A percentile compares a stretch with the other conserved stretches of the same genome.
Conservation (phyloP, 2,329 filamentous ascomycete genomes). For the Mariannaea elegans region DNA sequence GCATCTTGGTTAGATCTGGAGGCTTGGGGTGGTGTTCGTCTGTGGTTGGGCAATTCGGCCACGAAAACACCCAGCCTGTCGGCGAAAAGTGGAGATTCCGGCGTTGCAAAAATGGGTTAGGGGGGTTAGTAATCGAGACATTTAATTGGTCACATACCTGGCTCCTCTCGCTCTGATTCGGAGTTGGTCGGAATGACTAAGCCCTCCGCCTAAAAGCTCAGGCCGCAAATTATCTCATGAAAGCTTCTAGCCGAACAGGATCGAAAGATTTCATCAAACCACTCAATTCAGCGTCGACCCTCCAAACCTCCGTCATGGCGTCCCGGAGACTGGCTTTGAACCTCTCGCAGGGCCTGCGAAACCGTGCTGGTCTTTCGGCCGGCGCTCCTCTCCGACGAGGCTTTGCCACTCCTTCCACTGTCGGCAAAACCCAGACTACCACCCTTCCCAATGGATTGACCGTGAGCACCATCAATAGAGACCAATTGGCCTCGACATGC, state of each 20-base stretch:
- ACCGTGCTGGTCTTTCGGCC: constrained; percentile 82
- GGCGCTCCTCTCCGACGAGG: constrained; percentile 82
- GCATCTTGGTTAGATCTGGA: constrained; percentile 1
- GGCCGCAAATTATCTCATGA: constrained; percentile 55
- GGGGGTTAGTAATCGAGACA: constrained; percentile 44
- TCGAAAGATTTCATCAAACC: constrained; percentile 64
- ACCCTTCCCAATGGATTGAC: constrained; percentile 98
- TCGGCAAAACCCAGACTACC: constrained; percentile 91
- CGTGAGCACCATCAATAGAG: constrained; percentile 60
- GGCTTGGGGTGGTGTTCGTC: constrained; percentile 13
- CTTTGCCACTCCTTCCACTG: constrained; percentile 85
- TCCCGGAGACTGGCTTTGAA: constrained; percentile 97
- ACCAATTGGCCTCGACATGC: constrained; percentile 50
- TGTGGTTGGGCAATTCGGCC: constrained; percentile 15
- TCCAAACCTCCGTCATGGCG: constrained; percentile 77
- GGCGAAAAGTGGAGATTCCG: constrained; percentile 24
- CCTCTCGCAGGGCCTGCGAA: constrained; percentile 89
- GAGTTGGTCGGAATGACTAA: constrained; percentile 55
- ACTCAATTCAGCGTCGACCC: constrained; percentile 61
- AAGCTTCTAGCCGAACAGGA: constrained; percentile 57
- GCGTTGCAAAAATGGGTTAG: constrained; percentile 36
- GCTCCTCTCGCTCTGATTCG: constrained; percentile 44
- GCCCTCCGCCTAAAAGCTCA: constrained; percentile 50
- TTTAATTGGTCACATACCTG: constrained; percentile 46
- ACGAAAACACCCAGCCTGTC: constrained; percentile 33